phyloP scores from a whole-genome alignment of 2,329 filamentous ascomycete genomes.

The Xylaria sp. region DNA sequence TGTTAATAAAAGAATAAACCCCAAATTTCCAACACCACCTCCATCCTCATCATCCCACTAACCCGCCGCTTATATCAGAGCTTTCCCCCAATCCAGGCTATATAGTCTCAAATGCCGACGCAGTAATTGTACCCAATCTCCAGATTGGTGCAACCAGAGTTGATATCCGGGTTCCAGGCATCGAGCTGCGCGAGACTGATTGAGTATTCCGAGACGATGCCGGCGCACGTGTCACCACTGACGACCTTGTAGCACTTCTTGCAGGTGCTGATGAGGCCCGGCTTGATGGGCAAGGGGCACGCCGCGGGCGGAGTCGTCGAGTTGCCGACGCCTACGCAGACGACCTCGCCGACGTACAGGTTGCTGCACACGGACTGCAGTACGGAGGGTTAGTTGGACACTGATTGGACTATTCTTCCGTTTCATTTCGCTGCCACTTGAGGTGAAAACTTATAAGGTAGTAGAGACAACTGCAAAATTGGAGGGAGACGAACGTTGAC shows the following conservation, averaged over 20 bases:
- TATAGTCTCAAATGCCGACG: slow-evolving; percentile 34
- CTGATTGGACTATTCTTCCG: background rate
- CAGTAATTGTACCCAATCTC: slow-evolving; percentile 46
- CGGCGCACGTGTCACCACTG: slow-evolving; percentile 40
- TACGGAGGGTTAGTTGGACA: background rate
- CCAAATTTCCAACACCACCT: background rate
- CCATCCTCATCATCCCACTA: background rate
- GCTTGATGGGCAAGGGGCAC: slow-evolving; percentile 40
- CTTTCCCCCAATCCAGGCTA: background rate
- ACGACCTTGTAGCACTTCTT: slow-evolving; percentile 42
- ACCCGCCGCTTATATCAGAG: background rate
- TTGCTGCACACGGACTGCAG: slow-evolving; percentile 40
- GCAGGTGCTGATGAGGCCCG: slow-evolving; percentile 40
- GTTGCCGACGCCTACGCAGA: slow-evolving; percentile 38
- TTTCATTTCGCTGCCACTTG: background rate
- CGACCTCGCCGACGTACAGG: slow-evolving; percentile 39
- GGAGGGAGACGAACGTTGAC: slow-evolving; percentile 32
- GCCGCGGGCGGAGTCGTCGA: slow-evolving; percentile 21
- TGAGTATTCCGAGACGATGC: slow-evolving; percentile 22
- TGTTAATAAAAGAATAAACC: background rate
- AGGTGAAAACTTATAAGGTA: background rate
- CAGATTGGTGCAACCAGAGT: slow-evolving; percentile 41
- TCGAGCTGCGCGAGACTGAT: slow-evolving; percentile 37
- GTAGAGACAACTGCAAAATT: background rate
- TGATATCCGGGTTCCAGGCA: slow-evolving; percentile 44